Conservation (phyloP, 441 rosid species). For the Capsella rubella region DNA sequence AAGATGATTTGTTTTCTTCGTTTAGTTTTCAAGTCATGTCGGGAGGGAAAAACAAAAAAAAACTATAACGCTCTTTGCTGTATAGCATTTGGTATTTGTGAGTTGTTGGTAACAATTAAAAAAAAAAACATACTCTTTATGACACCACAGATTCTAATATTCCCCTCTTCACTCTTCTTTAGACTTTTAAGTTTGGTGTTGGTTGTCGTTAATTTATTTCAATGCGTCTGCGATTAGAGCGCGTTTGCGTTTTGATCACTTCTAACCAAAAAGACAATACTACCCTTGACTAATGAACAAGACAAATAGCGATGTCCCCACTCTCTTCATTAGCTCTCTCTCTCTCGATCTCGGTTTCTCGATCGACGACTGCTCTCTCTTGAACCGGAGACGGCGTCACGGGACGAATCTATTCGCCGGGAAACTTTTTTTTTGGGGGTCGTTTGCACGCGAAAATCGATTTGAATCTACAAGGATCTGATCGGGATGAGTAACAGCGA, state of each 20-base stretch:
- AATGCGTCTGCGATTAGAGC: constrained; percentile 5
- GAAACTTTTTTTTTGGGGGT: not conserved
- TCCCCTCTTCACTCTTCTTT: not conserved
- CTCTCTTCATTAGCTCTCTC: constrained; percentile 30
- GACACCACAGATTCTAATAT: not conserved
- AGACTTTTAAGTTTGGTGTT: not conserved
- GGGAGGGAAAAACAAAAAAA: not conserved
- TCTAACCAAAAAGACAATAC: not conserved
- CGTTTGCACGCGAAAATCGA: not conserved
- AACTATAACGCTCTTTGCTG: not conserved
- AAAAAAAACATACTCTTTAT: not conserved
- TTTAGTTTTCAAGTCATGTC: constrained; percentile 11
- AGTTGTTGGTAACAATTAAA: not conserved
- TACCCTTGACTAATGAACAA: constrained; percentile 33
- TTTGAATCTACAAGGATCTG: constrained; percentile 22
- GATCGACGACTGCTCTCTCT: constrained; percentile 37
- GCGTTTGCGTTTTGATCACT: constrained; percentile 2
- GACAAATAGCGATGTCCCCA: constrained; percentile 54
- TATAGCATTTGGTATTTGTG: constrained; percentile 16
- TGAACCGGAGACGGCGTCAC: constrained; percentile 40
- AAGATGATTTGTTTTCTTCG: not conserved
- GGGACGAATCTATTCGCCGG: constrained; percentile 26
- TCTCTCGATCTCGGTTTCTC: constrained; percentile 23
- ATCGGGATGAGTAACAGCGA: constrained; percentile 62
- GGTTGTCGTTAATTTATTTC: not conserved